Base-by-base conservation (phyloP, 2,329 filamentous ascomycete genomes). In the Alternaria angustiovoidea region DNA sequence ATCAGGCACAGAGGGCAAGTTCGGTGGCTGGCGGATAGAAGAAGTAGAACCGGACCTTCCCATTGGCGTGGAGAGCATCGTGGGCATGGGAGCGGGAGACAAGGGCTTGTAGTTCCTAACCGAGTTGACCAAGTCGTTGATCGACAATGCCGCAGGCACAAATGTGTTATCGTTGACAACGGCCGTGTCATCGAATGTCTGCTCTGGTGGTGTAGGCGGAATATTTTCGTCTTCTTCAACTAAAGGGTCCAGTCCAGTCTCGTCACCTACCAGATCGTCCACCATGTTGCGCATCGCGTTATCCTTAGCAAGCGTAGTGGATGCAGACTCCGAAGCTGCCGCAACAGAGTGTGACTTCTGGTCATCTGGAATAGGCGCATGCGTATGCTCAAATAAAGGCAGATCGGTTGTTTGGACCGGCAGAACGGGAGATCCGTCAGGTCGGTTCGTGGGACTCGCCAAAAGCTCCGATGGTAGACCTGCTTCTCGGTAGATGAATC, bases 211-310 rank as follows among this genome's bases (percentile, higher is more conserved):
- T 20, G 81, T 83, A n/a, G 80, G 78, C 4, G 81, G 81, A 28
- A 81, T 75, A 60, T 79, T 75, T 54, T 80, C 78, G 30, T 79
- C 78, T 59, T 82, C 81, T 49, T 82, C 81, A 8, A 69, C 73
- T 26, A 79, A 65, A 22, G 77, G 74, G 59, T 78, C 78, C 49
- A 80, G 61, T 42, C 79, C 75, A 26, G 80, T 79, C 49, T 81
- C 78, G 20, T 72, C 72, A 43, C 78, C 78, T 51, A 88, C 80
- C 28, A 88, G 77, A 59, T 85, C 80, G 64, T 88, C 84, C 14
- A 88, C 86, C 86, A 88, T 88, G 9, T 81, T 81, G 62, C 81
- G 81, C 78, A 87, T 84, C 24, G 82, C 82, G n/a, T 78, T 79
- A 57, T 85, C 83, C 52, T 78, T 78, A 8, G 77, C 74, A 20